Percentiles rank a stretch among this genome's conserved stretches.
phyloP scores from a whole-genome alignment of 169 alveolate species.

The Cryptosporidium muris region DNA sequence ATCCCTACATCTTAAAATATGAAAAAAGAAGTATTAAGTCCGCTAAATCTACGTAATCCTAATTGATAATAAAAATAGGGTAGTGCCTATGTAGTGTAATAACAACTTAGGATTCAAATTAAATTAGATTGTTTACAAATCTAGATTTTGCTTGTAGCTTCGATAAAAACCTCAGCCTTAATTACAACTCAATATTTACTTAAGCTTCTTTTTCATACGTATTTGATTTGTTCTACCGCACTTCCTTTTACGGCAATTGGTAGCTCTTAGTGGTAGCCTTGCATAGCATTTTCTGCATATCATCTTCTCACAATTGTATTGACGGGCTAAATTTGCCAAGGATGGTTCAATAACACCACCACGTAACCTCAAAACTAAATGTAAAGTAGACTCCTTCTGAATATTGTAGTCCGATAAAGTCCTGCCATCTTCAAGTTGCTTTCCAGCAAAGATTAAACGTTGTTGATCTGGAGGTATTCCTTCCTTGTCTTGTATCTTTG shows the following conservation, averaged over 20 bases:
- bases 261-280: slow-evolving; percentile 98
- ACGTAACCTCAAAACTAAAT: slow-evolving; percentile 96
- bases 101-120: neutral
- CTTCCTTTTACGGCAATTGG: slow-evolving; percentile 99
- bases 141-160: neutral
- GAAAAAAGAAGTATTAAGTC: too few species aligned
- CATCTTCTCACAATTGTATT: slow-evolving; percentile 98
- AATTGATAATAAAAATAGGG: too few species aligned
- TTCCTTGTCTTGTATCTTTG: slow-evolving; percentile 96
- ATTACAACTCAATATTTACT: slow-evolving; percentile 74
- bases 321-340: slow-evolving; percentile 97
- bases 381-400: slow-evolving; percentile 97
- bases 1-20: too few species aligned
- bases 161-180: neutral
- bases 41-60: too few species aligned
- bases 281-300: slow-evolving; percentile 99
- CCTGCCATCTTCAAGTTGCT: slow-evolving; percentile 98
- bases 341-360: slow-evolving; percentile 99
- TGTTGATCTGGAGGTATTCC: slow-evolving; percentile 99
- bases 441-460: slow-evolving; percentile 98
- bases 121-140: neutral
- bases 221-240: slow-evolving; percentile 99
- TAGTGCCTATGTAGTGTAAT: too few species aligned
- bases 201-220: slow-evolving; percentile 99
- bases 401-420: slow-evolving; percentile 98